These are phyloP conservation scores for Graphium sp. DNA, from an alignment of 2,329 filamentous ascomycete genomes.

Conservation along the genomic window DNA sequence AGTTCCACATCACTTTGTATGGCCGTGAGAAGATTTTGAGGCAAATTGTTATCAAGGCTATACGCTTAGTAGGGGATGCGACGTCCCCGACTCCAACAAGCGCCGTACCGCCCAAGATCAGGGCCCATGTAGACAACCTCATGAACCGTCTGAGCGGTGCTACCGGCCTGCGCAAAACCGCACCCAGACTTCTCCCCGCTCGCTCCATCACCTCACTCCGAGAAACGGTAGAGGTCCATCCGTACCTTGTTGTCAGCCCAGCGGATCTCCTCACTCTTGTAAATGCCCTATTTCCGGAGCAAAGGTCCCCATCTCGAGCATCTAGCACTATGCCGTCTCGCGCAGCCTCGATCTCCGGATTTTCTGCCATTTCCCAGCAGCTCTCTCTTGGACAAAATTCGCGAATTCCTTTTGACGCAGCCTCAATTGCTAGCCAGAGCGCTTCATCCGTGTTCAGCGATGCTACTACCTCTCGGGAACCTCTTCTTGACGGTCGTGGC, in stretches of 20 bases:
- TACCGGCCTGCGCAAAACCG: constrained; percentile 25
- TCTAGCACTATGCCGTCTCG: constrained; percentile 47
- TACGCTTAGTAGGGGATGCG: constrained; percentile 65
- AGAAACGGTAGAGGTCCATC: constrained; percentile 64
- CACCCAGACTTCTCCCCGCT: constrained; percentile 52
- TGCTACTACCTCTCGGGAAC: constrained; percentile 46
- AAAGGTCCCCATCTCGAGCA: constrained; percentile 44
- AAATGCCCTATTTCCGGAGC: constrained; percentile 69
- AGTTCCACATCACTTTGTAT: constrained; percentile 85
- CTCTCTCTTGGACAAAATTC: constrained; percentile 51
- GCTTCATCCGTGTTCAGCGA: constrained; percentile 59
- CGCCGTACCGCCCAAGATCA: constrained; percentile 43
- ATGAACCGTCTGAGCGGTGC: constrained; percentile 44
- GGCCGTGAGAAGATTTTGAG: constrained; percentile 68
- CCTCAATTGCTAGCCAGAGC: constrained; percentile 56
- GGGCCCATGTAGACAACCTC: constrained; percentile 55
- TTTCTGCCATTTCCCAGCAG: constrained; percentile 48
- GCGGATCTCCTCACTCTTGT: constrained; percentile 67
- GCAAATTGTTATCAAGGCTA: constrained; percentile 65
- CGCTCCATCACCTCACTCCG: constrained; percentile 55
- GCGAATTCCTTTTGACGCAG: constrained; percentile 45
- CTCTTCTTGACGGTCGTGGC: constrained; percentile 37
- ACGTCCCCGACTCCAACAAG: constrained; percentile 40
- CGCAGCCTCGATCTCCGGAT: constrained; percentile 51
- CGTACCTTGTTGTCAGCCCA: constrained; percentile 64